These are phyloP conservation scores for Arctium lappa DNA, from an alignment of 129 eudicot genomes.

Conservation along the genomic window DNA sequence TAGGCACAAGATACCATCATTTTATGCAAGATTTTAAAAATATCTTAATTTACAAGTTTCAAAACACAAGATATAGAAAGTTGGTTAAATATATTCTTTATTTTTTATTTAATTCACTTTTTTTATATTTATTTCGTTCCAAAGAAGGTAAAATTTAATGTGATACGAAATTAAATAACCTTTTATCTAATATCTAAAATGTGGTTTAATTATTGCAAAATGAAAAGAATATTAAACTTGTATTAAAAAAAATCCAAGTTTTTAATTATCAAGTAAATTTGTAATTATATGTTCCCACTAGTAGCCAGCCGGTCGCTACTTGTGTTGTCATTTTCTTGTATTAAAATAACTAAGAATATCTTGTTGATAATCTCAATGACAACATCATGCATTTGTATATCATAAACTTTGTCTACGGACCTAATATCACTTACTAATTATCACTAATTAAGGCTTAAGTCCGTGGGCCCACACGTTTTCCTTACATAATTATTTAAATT, in stretches of 20 bases:
- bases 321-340: conserved; percentile 21
- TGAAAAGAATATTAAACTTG: background rate
- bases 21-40: too few species aligned
- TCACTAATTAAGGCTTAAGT: conserved; percentile 30
- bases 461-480: conserved; percentile 38
- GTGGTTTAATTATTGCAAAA: background rate
- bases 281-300: conserved; percentile 13
- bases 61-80: too few species aligned
- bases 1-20: too few species aligned
- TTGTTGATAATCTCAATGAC: conserved; percentile 34
- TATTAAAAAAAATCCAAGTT: too few species aligned
- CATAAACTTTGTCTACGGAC: conserved; percentile 36
- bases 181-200: background rate
- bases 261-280: background rate
- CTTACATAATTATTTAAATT: background rate
- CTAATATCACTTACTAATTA: conserved; percentile 24
- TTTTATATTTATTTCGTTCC: background rate
- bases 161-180: background rate
- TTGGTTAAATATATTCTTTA: background rate
- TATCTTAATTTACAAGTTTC: too few species aligned
- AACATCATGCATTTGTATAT: conserved; percentile 17
- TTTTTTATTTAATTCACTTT: background rate
- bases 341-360: conserved; percentile 29
- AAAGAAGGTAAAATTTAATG: too few species aligned
- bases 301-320: conserved; percentile 7